Base-by-base conservation (phyloP, 2,329 filamentous ascomycete species). In the Sphaerulina musiva region DNA sequence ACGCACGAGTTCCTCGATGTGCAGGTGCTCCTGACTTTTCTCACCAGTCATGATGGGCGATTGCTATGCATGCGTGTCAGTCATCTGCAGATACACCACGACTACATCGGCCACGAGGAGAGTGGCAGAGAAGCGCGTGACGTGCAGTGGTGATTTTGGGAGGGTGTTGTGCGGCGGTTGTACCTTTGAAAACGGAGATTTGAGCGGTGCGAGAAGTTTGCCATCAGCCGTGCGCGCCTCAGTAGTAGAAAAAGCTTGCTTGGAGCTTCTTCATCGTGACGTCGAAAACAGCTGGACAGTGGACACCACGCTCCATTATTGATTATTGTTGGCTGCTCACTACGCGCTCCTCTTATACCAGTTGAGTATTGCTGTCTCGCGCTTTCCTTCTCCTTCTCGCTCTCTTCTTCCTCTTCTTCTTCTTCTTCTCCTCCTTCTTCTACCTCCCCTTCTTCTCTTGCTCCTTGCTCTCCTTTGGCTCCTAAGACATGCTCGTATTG, bases 1-100 rank as follows among this genome's bases (percentile, higher is more conserved):
- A 45, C 67, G 58, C 65, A 74, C 73, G 56, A 73, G 71, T 47
- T 71, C 60, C 56, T 74, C 68, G 51, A 77, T 71, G 61, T 77
- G 74, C 38, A 66, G 61, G 41, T 75, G 67, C 71, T 63, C 72
- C 59, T 63, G 67, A 50, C 65, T 72, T 69, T 67, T 69, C 47
- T 60, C 55, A 47, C 58, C 26, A 36, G 60, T 36, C 59, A 64
- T 65, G 38, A 26, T 45, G n/a, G 17, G 29, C 23, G 23, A 29
- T 26, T 39, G 32, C 47, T 58, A 46, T 41, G 20, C 2, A 14
- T 47, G n/a, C 26, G 9, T n/a, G 53, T 55, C 45, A 56, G 52
- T 53, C n/a, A 45, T 26, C 23, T 17, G 36, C 10, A 20, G n/a
- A 26, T 17, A 23, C 39, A 36, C 29, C 32, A 34, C 17, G 8